Evolutionary conservation across 1,284 basidiomycete genomes (phyloP).

Genomic region (Pterulicium gracile): DNA sequence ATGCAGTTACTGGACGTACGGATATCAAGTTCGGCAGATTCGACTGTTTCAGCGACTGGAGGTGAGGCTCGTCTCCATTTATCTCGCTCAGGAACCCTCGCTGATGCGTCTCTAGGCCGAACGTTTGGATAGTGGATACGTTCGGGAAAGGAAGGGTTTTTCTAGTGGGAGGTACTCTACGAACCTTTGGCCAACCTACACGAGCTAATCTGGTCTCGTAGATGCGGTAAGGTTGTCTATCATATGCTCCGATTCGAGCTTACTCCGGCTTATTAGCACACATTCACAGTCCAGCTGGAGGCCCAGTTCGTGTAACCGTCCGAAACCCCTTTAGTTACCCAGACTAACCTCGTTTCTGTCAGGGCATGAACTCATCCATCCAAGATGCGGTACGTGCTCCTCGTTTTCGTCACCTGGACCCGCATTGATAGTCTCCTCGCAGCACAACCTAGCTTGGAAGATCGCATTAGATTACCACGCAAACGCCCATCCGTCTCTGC

Average conservation of each 20-base stretch:
- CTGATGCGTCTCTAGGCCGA: conserved; percentile 10
- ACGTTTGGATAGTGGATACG: conserved; percentile 15
- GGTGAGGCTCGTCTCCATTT: conserved; percentile 4
- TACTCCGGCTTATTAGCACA: conserved; percentile 19
- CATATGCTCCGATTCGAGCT: too few species aligned
- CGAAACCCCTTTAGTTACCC: too few species aligned
- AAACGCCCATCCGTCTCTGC: conserved; percentile 18
- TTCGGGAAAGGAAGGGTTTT: conserved; percentile 17
- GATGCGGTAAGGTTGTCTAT: too few species aligned
- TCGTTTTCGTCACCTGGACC: neutral
- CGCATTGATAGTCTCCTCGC: neutral
- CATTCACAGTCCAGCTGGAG: conserved; percentile 34
- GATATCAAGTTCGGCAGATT: conserved; percentile 23
- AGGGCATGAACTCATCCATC: conserved; percentile 28
- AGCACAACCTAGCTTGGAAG: conserved; percentile 34
- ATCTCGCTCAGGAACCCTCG: neutral
- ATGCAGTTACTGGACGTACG: conserved; percentile 18
- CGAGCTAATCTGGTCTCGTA: too few species aligned
- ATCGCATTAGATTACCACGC: conserved; percentile 24
- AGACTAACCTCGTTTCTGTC: too few species aligned
- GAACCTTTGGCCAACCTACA: too few species aligned
- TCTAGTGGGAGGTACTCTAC: conserved; percentile 19
- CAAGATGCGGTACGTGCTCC: conserved; percentile 25
- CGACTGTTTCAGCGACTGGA: conserved; percentile 15
- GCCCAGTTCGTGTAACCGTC: conserved; percentile 9